phyloP scores from a whole-genome alignment of 495 filamentous ascomycete genomes.

The Aspergillus egyptiacus region DNA sequence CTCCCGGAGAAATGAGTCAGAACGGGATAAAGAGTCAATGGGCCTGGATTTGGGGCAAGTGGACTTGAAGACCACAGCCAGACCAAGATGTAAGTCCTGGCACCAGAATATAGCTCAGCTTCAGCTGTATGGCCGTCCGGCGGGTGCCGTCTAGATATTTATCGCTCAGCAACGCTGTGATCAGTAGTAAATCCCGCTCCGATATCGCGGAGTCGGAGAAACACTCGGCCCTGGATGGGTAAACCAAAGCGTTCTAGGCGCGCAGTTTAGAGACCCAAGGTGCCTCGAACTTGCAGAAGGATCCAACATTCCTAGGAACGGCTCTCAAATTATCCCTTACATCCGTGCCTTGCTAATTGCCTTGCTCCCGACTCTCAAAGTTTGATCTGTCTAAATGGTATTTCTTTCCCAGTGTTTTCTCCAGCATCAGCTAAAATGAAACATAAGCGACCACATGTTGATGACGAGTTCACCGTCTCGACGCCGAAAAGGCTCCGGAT shows the following conservation, averaged over 20 bases:
- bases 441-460: conserved; percentile 42
- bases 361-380: background rate
- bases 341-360: conserved; percentile 5
- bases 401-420: conserved; percentile 12
- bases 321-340: conserved; percentile 13
- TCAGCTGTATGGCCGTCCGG: conserved; percentile 2
- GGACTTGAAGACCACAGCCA: conserved; percentile 10
- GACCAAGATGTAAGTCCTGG: background rate
- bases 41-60: background rate
- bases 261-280: conserved; percentile 11
- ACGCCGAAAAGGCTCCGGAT: conserved; percentile 39
- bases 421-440: conserved; percentile 32
- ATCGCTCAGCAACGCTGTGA: conserved; percentile 3
- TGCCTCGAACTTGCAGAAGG: background rate
- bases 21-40: background rate
- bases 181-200: conserved; percentile 17
- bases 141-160: background rate
- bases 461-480: conserved; percentile 34
- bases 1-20: conserved; percentile 18
- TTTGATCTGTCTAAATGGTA: conserved; percentile 28
- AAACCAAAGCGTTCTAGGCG: conserved; percentile 20
- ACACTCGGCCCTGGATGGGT: conserved; percentile 19
- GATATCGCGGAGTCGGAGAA: conserved; percentile 34
- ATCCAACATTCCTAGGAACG: conserved; percentile 12
- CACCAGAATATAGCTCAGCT: conserved; percentile 1